These are phyloP conservation scores for Stenogyne calaminthoides DNA, from an alignment of 305 asterid species.

Conservation along the genomic window DNA sequence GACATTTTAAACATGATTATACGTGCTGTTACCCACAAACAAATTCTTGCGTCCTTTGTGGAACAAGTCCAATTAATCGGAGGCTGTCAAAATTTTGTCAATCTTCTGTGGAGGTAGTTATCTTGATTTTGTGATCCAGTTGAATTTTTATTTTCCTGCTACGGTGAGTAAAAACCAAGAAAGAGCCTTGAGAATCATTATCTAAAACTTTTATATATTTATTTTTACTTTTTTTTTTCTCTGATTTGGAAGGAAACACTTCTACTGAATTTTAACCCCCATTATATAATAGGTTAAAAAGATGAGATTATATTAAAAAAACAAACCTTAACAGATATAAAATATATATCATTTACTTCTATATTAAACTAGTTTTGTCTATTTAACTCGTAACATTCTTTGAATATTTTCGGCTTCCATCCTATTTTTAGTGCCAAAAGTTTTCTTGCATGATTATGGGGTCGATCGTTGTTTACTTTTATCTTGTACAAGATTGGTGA, in stretches of 20 bases:
- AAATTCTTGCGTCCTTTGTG: slow-evolving; percentile 80
- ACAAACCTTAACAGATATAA: slow-evolving; percentile 1
- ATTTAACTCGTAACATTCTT: neutral
- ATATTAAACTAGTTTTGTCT: slow-evolving; percentile 14
- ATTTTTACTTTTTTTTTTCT: neutral
- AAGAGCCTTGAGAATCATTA: slow-evolving; percentile 18
- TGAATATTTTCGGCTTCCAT: neutral
- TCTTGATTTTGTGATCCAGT: slow-evolving; percentile 24
- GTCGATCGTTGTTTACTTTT: slow-evolving; percentile 8
- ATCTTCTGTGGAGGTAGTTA: slow-evolving; percentile 82
- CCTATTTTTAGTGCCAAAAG: slow-evolving; percentile 4
- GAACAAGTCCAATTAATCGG: slow-evolving; percentile 84
- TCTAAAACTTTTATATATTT: neutral
- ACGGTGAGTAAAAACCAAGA: slow-evolving; percentile 13
- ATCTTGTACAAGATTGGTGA: slow-evolving; percentile 20
- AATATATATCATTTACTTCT: slow-evolving; percentile 19
- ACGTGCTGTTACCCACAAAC: slow-evolving; percentile 88
- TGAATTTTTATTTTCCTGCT: neutral
- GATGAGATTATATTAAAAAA: neutral
- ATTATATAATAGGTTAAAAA: neutral
- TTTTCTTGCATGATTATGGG: slow-evolving; percentile 28
- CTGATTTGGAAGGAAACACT: slow-evolving; percentile 9
- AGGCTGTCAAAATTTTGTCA: slow-evolving; percentile 86
- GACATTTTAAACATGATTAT: slow-evolving; percentile 91
- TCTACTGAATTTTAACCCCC: slow-evolving; percentile 6